A percentile compares a stretch with the other conserved stretches of the same genome.
phyloP scores from a whole-genome alignment of 23 red algal species.

The Gracilaria domingensis region DNA sequence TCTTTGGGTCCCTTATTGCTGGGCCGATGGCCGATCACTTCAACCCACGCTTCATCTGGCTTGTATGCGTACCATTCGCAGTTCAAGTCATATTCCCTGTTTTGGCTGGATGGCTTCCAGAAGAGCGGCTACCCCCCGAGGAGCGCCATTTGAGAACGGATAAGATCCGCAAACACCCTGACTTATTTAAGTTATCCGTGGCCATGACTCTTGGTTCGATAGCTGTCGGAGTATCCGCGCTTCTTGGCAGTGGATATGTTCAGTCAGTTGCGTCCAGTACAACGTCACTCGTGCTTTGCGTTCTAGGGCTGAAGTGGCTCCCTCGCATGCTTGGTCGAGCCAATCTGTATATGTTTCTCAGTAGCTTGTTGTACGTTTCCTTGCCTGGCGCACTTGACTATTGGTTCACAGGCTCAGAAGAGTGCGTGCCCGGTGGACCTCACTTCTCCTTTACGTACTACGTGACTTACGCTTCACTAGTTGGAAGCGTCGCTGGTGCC shows the following conservation, averaged over 20 bases:
- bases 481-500: conserved; percentile 67
- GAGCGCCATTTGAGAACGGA: conserved; percentile 56
- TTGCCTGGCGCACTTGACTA: conserved; percentile 76
- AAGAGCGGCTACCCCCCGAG: conserved; percentile 52
- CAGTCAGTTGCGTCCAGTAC: conserved; percentile 48
- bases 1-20: conserved; percentile 61
- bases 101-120: conserved; percentile 69
- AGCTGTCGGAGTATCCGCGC: conserved; percentile 40
- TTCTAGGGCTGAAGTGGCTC: conserved; percentile 50
- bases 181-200: conserved; percentile 56
- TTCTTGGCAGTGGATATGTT: conserved; percentile 37
- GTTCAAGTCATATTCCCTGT: conserved; percentile 69
- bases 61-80: conserved; percentile 68
- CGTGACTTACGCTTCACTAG: conserved; percentile 67
- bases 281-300: conserved; percentile 31
- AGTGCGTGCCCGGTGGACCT: conserved; percentile 70
- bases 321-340: conserved; percentile 60
- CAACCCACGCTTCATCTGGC: conserved; percentile 77
- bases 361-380: conserved; percentile 72
- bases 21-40: conserved; percentile 74
- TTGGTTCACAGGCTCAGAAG: conserved; percentile 57
- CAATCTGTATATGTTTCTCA: conserved; percentile 81
- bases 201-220: conserved; percentile 68
- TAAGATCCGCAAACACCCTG: conserved; percentile 60
- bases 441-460: conserved; percentile 83